Evolutionary conservation across 257 asterid genomes (phyloP), one percentile per base, ranked within the genome.

Genomic region (Scutellaria barbata): DNA sequence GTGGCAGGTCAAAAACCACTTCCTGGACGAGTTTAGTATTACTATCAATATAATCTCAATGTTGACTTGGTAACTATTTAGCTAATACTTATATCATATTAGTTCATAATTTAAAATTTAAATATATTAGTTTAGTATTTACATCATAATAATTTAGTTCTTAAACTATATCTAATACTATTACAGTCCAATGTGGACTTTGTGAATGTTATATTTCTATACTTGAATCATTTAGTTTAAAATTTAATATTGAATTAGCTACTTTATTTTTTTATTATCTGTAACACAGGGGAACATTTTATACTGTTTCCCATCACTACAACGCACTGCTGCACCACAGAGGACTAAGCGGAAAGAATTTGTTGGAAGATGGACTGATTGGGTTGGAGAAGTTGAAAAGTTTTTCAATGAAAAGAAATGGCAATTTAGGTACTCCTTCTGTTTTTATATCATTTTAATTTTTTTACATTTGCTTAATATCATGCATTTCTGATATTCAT

Each of bases 261-360:
- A 40, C 16, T 42, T 7, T 40, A 9, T n/a, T 37, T 61, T 35
- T 70, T 39, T 0, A 55, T 46, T 39, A 45, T 65, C 66, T 66
- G 56, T 72, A 58, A 71, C 78, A 80, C 94, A 95, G 99, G 99
- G 99, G 41, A 89, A 92, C 74, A 95, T 95, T 76, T 81, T 95
- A 64, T 95, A 95, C 87, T 89, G 94, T 60, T 95, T 95, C 78
- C 98, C 99, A 63, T 89, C 98, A 58, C 83, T 95, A 46, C 99
- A 95, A 79, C 99, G 99, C 69, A 95, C 99, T 51, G 99, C 96
- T 72, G 66, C 90, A 66, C 87, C 86, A n/a, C 90, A 82, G 73
- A 83, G 82, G 81, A 80, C 85, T 77, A 85, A 86, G 57, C 81
- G 82, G 86, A 92, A 88, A 88, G 98, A 92, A 81, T 89, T 85